Base-by-base conservation (phyloP, 176 grass and related monocot genomes). In the Eragrostis curvula region DNA sequence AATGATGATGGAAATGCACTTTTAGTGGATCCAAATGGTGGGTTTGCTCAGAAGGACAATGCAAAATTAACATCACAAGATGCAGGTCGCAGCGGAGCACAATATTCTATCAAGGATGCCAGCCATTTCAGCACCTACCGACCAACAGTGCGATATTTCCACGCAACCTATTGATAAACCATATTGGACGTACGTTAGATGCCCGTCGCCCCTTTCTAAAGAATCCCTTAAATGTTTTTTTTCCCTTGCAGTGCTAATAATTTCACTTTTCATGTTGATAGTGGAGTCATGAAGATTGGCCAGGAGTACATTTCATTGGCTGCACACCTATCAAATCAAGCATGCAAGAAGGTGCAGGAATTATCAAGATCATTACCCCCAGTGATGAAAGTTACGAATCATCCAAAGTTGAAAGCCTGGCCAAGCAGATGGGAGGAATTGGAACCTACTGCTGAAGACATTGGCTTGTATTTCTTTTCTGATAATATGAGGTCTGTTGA, bases 401-500 rank as follows among this genome's bases (percentile, higher is more conserved):
- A 92, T 60, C 77, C 85, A 16, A 90, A 71, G n/a, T 84, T 63
- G 20, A 72, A 90, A 61, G 73, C 68, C 66, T 97, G 85, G 88
- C 92, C 89, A 79, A 88, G 70, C 83, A 80, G 70, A 36, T 86
- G 81, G 25, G 44, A 89, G 58, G 85, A 27, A 80, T 88, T 64
- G 11, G 70, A 68, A 56, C 89, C 80, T 43, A 83, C 55, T 74
- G 87, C 82, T 83, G 87, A 85, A 21, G 75, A 71, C 55, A 89
- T 92, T 87, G 88, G 77, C 53, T 87, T 97, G 62, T 92, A 77
- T 97, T 94, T 97, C 85, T 94, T 97, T 65, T 68, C 83, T 2
- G 24, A 81, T 50, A 65, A 83, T 85, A 84, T 14, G 40, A 86
- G 88, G 94, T 97, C 81, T 65, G 73, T 66, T 45, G 18, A 67